phyloP scores from a whole-genome alignment of 139 green algal genomes.

The Tetradesmus lagerheimii region DNA sequence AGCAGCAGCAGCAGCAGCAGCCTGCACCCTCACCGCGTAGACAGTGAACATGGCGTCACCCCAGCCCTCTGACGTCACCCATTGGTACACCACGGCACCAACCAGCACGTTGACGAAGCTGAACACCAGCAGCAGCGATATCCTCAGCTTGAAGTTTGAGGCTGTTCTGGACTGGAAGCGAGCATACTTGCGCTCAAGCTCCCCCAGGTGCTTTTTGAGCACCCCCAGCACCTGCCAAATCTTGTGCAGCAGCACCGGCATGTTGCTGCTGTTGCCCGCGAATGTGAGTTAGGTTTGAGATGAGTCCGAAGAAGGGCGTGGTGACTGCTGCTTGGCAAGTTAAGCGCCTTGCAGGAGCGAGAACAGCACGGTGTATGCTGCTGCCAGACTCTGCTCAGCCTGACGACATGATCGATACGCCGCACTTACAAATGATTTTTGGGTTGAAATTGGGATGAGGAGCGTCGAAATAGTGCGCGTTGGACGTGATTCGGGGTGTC shows the following conservation, averaged over 20 bases:
- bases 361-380: not conserved
- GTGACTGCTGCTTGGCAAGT: not conserved
- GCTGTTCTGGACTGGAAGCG: conserved; percentile 13
- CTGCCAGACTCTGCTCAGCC: not conserved
- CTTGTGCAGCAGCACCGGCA: not conserved
- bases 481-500: too few relatives aligned
- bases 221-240: not conserved
- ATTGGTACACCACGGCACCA: conserved; percentile 8
- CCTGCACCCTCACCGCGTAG: conserved; percentile 13
- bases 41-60: conserved; percentile 21
- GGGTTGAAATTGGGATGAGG: too few relatives aligned
- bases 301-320: not conserved
- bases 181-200: too few relatives aligned
- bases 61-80: conserved; percentile 1
- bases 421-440: not conserved
- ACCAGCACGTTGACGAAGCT: conserved; percentile 11
- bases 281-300: not conserved
- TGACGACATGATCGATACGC: not conserved
- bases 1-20: not conserved
- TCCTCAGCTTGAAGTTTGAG: conserved; percentile 42
- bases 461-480: too few relatives aligned
- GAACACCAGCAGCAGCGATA: conserved; percentile 13
- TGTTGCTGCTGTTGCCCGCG: not conserved
- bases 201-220: not conserved
- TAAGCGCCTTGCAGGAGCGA: not conserved